These are phyloP conservation scores for Noccaea caerulescens DNA, from an alignment of 345 rosid species.

Conservation along the genomic window DNA sequence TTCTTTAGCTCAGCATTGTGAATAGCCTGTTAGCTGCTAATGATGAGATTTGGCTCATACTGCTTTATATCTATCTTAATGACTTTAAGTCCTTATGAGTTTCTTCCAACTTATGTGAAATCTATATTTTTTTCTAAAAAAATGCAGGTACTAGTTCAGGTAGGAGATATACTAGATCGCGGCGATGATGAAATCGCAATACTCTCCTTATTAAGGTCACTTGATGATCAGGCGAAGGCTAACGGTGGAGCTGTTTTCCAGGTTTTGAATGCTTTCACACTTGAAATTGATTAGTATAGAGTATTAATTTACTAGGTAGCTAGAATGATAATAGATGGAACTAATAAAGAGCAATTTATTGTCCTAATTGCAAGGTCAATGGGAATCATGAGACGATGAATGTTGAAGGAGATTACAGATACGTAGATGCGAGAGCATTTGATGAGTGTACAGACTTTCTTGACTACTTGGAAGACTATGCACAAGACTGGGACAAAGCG, in stretches of 20 bases:
- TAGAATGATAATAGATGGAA: not conserved
- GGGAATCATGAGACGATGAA: constrained; percentile 97
- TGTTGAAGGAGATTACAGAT: constrained; percentile 92
- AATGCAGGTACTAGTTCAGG: constrained; percentile 71
- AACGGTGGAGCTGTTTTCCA: constrained; percentile 93
- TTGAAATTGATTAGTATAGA: constrained; percentile 1
- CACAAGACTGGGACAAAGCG: constrained; percentile 72
- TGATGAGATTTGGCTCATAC: not conserved
- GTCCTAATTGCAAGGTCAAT: constrained; percentile 50
- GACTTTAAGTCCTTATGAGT: not conserved
- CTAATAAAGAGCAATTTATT: constrained; percentile 8
- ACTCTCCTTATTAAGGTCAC: constrained; percentile 69
- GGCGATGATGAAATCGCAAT: constrained; percentile 90
- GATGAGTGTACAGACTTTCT: constrained; percentile 79
- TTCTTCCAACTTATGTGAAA: not conserved
- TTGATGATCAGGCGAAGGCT: constrained; percentile 76
- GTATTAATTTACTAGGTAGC: no score
- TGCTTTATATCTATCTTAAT: not conserved
- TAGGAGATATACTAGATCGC: constrained; percentile 92
- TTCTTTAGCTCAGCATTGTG: no score
- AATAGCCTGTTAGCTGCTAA: not conserved
- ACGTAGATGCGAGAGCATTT: constrained; percentile 72
- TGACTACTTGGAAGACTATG: constrained; percentile 59
- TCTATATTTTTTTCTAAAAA: constrained; percentile 11
- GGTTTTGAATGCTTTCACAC: constrained; percentile 47